These are phyloP conservation scores for Saccharum officinarum DNA, from an alignment of 176 grass and related monocot species.

Conservation along the genomic window DNA sequence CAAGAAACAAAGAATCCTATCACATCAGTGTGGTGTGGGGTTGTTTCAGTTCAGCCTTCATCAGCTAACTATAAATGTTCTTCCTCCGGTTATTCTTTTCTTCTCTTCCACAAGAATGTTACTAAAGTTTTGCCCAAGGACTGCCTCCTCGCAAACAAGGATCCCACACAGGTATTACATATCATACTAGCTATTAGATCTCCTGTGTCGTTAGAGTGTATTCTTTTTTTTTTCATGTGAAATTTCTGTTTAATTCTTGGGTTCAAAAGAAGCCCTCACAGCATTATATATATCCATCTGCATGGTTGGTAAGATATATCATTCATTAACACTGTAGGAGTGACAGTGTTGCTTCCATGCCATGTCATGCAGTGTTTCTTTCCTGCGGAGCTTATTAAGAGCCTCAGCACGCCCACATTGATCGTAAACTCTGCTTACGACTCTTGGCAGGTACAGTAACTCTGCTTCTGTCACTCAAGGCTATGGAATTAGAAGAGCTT, in stretches of 20 bases:
- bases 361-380: slow-evolving; percentile 62
- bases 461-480: no score
- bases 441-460: slow-evolving; percentile 51
- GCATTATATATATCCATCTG: background rate
- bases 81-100: background rate
- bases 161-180: slow-evolving; percentile 26
- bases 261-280: no score
- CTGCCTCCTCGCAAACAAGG: slow-evolving; percentile 48
- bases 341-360: background rate
- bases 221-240: no score
- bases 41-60: background rate
- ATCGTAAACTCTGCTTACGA: slow-evolving; percentile 70
- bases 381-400: slow-evolving; percentile 56
- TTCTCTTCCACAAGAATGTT: slow-evolving; percentile 33
- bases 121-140: slow-evolving; percentile 44
- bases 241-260: no score
- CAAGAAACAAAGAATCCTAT: background rate
- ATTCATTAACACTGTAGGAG: no score
- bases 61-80: background rate
- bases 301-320: no score
- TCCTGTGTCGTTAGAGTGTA: no score
- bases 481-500: no score
- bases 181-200: no score
- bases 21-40: background rate
- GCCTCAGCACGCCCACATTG: slow-evolving; percentile 42